Conservation (phyloP, 495 filamentous ascomycete genomes). For the Patellaria atrata region DNA sequence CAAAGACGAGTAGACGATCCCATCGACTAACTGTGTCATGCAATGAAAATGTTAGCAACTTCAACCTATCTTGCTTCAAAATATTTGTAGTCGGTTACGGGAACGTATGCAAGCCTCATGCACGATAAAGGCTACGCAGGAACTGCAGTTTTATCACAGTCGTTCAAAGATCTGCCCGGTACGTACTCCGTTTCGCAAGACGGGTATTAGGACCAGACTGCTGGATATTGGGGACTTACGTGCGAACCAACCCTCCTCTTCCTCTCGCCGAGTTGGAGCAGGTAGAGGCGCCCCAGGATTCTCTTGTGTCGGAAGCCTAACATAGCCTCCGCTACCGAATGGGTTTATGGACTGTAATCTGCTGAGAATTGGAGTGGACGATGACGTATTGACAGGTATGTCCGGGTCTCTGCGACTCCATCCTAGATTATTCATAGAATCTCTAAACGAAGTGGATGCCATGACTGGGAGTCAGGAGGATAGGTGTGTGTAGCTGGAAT, state of each 20-base stretch:
- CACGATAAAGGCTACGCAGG: conserved; percentile 21
- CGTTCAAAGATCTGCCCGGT: conserved; percentile 13
- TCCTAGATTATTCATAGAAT: conserved; percentile 86
- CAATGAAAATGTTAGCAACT: conserved; percentile 21
- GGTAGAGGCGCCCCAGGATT: conserved; percentile 73
- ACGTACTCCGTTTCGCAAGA: too few relatives aligned
- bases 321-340: conserved; percentile 76
- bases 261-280: conserved; percentile 70
- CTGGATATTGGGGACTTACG: too few relatives aligned
- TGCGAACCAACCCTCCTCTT: conserved; percentile 91
- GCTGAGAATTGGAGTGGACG: conserved; percentile 59
- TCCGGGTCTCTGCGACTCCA: conserved; percentile 84
- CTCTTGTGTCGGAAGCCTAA: conserved; percentile 79
- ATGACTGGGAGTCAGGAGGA: too few relatives aligned
- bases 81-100: too few relatives aligned
- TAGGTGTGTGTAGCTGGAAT: too few relatives aligned
- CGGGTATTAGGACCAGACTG: neutral
- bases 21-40: conserved; percentile 72
- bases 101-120: conserved; percentile 21
- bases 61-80: too few relatives aligned
- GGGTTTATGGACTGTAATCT: conserved; percentile 79
- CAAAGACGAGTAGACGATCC: conserved; percentile 89
- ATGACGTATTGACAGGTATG: conserved; percentile 59
- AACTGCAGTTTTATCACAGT: conserved; percentile 20
- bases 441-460: conserved; percentile 81